These are phyloP conservation scores for Xylariaceae sp. DNA, from an alignment of 2,329 filamentous ascomycete genomes.

Conservation along the genomic window DNA sequence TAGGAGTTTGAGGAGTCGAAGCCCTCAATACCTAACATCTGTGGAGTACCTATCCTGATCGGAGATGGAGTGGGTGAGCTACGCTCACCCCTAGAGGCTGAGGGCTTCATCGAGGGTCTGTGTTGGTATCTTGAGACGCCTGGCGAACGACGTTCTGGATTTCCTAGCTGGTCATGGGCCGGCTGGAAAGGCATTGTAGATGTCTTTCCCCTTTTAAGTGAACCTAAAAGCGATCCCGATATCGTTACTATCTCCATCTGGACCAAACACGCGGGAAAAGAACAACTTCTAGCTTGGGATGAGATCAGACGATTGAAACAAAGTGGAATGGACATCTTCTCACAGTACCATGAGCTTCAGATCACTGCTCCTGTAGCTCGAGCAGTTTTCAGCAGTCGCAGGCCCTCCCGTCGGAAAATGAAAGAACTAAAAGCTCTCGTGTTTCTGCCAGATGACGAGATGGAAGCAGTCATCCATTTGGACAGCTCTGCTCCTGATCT, in stretches of 20 bases:
- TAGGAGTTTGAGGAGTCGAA: no score
- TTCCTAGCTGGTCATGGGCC: not conserved
- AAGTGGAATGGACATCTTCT: not conserved
- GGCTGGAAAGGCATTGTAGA: not conserved
- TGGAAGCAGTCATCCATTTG: not conserved
- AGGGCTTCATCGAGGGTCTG: not conserved
- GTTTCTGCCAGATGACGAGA: not conserved
- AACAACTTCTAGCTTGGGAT: not conserved
- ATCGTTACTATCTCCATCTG: not conserved
- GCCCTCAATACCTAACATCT: no score
- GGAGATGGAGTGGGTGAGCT: not conserved
- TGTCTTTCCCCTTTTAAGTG: not conserved
- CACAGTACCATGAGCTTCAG: not conserved
- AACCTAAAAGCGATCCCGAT: no score
- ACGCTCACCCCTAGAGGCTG: not conserved
- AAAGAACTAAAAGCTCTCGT: not conserved
- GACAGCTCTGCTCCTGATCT: not conserved
- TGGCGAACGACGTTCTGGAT: not conserved
- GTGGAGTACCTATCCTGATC: not conserved
- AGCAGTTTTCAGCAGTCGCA: not conserved
- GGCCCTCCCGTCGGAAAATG: not conserved
- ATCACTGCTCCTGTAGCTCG: not conserved
- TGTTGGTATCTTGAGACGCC: not conserved
- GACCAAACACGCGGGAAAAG: not conserved
- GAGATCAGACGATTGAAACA: not conserved